A percentile compares a stretch with the other conserved stretches of the same genome.
Evolutionary conservation across 139 green algal species (phyloP).

Genomic region (Coelastrella sp.): DNA sequence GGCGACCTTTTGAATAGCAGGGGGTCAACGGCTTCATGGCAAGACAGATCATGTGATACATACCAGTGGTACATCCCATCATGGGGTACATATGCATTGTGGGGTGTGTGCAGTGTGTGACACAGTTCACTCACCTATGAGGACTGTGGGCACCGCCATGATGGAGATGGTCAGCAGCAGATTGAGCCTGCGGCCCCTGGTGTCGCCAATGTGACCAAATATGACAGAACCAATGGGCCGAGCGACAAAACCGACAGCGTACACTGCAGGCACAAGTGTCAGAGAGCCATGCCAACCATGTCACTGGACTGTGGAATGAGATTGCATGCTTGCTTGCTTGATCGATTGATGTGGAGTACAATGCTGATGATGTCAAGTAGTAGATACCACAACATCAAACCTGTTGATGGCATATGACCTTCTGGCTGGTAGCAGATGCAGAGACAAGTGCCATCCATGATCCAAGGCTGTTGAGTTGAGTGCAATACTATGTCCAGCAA

Average conservation of each 20-base stretch:
- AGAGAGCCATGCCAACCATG: not conserved
- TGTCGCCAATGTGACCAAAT: constrained; percentile 46
- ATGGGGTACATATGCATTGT: not conserved
- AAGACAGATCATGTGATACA: not conserved
- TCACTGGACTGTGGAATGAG: not conserved
- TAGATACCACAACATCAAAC: too few relatives aligned
- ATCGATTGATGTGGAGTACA: too few relatives aligned
- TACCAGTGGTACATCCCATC: not conserved
- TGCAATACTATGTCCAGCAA: too few relatives aligned
- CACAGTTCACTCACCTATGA: not conserved
- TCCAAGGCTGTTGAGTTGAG: too few relatives aligned
- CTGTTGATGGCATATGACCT: too few relatives aligned
- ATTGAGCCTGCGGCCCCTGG: constrained; percentile 1
- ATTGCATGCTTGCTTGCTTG: too few relatives aligned
- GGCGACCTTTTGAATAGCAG: too few relatives aligned
- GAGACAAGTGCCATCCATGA: too few relatives aligned
- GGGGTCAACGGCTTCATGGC: too few relatives aligned
- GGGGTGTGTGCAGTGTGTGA: not conserved
- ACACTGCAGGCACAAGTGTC: constrained; percentile 4
- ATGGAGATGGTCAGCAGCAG: constrained; percentile 28
- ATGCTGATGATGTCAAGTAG: too few relatives aligned
- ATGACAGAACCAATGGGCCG: constrained; percentile 16
- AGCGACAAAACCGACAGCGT: constrained; percentile 1
- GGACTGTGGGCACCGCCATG: constrained; percentile 31
- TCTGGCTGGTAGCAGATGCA: too few relatives aligned